Base-by-base conservation (phyloP, 352 stramenopile genomes). In the Globisporangium lucens region DNA sequence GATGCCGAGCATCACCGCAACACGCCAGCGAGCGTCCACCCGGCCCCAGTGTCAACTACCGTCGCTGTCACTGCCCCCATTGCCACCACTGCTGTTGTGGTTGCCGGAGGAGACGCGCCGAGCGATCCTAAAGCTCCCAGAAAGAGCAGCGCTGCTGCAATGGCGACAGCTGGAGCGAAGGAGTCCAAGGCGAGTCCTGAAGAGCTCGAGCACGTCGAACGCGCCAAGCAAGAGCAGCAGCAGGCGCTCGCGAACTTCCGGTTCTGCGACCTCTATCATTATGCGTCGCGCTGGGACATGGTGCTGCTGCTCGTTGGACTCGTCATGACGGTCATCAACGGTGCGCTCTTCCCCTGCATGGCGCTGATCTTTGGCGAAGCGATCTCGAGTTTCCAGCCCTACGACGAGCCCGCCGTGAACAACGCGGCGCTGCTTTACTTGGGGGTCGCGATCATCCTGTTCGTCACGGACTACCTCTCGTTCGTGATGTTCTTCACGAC, bases 281-380 rank as follows among this genome's bases (percentile, higher is more conserved):
- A 78, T 51, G 76, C 74, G 27, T 75, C 66, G 4, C 57, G 24
- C n/a, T 52, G 29, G 22, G 78, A 86, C 66, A 79, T 70, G 46
- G 7, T 66, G 20, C 51, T 72, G n/a, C 63, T 86, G 5, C 61
- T 30, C 5, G 29, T 83, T 17, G 76, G 75, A 0, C 35, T 75
- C 29, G 3, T 81, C 33, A 69, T 80, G 60, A 70, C 76, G 7
- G 67, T 46, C 13, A 56, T 74, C n/a, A 87, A 87, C 56, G 79
- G 79, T 24, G 71, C 71, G 35, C 69, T 80, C 29, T 80, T 85
- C 57, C 79, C 79, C 22, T 83, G 75, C 51, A 85, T 85, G 77
- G 78, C 75, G 36, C 65, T 87, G 27, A 64, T 85, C 24, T 85
- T 87, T 57, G 79, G 78, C 30, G 67, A 81, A 6, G 74, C 76